Percentiles rank a stretch among this genome's conserved stretches.
Evolutionary conservation across 2,329 filamentous ascomycete genomes (phyloP).

Genomic region (Claviceps capensis): DNA sequence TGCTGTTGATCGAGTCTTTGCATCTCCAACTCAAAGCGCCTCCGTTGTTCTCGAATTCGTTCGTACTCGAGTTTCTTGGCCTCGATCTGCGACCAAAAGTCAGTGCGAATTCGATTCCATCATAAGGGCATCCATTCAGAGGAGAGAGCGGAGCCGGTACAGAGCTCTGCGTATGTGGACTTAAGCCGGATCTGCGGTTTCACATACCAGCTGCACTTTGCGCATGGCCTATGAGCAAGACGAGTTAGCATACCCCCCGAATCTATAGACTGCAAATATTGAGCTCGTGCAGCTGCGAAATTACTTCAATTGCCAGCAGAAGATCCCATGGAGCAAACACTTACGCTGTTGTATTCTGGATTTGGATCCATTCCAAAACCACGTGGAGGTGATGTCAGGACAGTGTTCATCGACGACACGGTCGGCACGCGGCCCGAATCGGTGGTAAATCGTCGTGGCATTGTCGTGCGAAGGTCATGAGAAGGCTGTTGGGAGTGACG

Average conservation of each 20-base stretch:
- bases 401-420: constrained; percentile 35
- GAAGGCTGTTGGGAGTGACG: constrained; percentile 39
- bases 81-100: constrained; percentile 52
- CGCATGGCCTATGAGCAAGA: constrained; percentile 41
- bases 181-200: not conserved
- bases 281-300: not conserved
- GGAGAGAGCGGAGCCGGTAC: not conserved
- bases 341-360: constrained; percentile 35
- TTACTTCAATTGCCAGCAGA: not conserved
- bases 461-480: constrained; percentile 58
- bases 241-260: not conserved
- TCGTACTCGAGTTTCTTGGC: constrained; percentile 92
- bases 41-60: constrained; percentile 74
- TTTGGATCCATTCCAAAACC: constrained; percentile 25
- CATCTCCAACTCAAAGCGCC: constrained; percentile 85
- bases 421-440: constrained; percentile 76
- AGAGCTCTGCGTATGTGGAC: not conserved
- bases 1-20: constrained; percentile 78
- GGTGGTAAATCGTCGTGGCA: constrained; percentile 88
- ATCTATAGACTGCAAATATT: not conserved
- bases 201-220: constrained; percentile 64
- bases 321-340: constrained; percentile 8
- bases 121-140: not conserved
- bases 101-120: not conserved
- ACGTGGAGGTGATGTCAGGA: constrained; percentile 37